A percentile compares a stretch with the other conserved stretches of the same genome.
These are phyloP conservation scores for Microcos paniculata DNA, from an alignment of 345 rosid genomes.

Conservation along the genomic window DNA sequence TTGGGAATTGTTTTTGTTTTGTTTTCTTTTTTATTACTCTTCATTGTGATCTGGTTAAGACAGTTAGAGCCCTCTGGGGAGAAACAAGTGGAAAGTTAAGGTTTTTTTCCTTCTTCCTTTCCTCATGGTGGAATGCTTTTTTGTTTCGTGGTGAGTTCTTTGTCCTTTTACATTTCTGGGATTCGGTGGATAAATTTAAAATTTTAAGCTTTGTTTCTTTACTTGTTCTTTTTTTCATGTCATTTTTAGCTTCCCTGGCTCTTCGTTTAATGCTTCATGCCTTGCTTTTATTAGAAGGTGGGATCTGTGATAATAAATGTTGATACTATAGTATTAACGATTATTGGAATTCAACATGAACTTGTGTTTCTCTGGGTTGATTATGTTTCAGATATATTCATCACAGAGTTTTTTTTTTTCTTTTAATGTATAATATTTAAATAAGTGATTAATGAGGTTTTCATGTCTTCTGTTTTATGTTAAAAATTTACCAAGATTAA, in stretches of 20 bases:
- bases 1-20: slow-evolving; percentile 7
- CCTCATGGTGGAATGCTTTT: slow-evolving; percentile 3
- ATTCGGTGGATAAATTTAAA: neutral
- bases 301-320: neutral
- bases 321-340: neutral
- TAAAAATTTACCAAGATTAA: neutral
- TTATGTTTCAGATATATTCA: neutral
- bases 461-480: neutral
- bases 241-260: neutral
- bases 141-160: slow-evolving; percentile 8
- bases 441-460: neutral
- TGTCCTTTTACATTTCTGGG: neutral
- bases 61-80: slow-evolving; percentile 1
- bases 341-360: slow-evolving; percentile 4
- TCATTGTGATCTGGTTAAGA: slow-evolving; percentile 2
- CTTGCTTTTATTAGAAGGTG: neutral
- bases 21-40: neutral
- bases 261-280: neutral
- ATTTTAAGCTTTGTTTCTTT: slow-evolving; percentile 2
- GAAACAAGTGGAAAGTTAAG: neutral
- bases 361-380: slow-evolving; percentile 5
- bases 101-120: neutral
- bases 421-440: neutral
- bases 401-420: neutral
- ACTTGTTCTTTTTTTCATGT: neutral